These are phyloP conservation scores for Dothistroma septosporum DNA, from an alignment of 2,329 filamentous ascomycete genomes.

Conservation along the genomic window DNA sequence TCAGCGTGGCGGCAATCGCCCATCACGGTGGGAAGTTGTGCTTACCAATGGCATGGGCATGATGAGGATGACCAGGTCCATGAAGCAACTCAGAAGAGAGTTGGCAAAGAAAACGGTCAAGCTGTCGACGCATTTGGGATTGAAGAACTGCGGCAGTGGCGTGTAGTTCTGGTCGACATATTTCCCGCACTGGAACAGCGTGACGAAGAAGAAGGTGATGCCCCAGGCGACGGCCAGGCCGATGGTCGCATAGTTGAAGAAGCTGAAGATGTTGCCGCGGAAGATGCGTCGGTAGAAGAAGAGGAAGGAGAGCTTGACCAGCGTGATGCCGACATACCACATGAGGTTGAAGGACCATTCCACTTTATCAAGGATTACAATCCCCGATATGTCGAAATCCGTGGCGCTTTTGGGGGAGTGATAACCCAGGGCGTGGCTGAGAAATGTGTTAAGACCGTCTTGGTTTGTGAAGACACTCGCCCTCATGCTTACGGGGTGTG, in stretches of 20 bases:
- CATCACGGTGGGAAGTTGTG: background rate
- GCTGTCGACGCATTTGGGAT: background rate
- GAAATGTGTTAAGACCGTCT: background rate
- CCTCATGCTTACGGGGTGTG: background rate
- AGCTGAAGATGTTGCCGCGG: background rate
- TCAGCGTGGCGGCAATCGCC: background rate
- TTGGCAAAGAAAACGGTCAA: background rate
- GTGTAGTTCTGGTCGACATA: background rate
- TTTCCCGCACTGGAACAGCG: background rate
- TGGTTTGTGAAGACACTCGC: background rate
- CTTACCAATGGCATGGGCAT: background rate
- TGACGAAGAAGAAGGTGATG: slow-evolving; percentile 1
- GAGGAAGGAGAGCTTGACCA: slow-evolving; percentile 1
- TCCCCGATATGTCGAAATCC: background rate
- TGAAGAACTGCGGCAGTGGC: slow-evolving; percentile 1
- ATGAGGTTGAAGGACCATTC: slow-evolving; percentile 1
- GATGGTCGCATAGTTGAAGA: background rate
- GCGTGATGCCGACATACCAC: slow-evolving; percentile 3
- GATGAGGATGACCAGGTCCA: background rate
- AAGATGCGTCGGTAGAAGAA: slow-evolving; percentile 2
- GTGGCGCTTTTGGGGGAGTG: background rate
- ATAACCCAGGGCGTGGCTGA: background rate
- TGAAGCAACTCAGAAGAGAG: background rate
- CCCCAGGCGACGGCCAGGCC: background rate
- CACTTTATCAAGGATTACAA: slow-evolving; percentile 1